Base-by-base conservation (phyloP, 1,284 basidiomycete species). In the Microbotryum silenes-acaulis region DNA sequence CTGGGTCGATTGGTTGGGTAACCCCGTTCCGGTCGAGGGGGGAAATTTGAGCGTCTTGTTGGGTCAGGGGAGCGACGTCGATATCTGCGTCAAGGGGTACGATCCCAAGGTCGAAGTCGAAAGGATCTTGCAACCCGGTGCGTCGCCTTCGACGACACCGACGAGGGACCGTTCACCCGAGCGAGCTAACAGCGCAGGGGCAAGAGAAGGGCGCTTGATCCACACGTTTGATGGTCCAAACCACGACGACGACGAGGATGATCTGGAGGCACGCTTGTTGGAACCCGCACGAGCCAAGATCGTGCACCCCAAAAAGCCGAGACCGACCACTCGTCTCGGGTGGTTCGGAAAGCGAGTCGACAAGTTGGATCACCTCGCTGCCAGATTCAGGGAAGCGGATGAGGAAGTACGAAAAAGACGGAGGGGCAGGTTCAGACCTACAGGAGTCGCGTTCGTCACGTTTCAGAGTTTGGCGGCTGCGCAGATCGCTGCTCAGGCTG, bases 401-500 rank as follows among this genome's bases (percentile, higher is more conserved):
- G 88, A 90, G 48, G 78, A 82, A 14, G 88, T 78, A 74, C 82
- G 81, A 71, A 81, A 82, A 71, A 77, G 88, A 55, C 77, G 81
- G 56, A 76, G 77, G 14, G 85, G 85, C 8, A 86, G 83, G 70
- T 93, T 90, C 27, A 85, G 82, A 66, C 81, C 89, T 1, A 88
- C 88, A 0, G 84, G 87, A 61, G 83, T 85, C 9, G 94, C 91
- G 0, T 98, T 97, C 73, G 89, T 97, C n/a, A 97, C 94, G 0
- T 97, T 98, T 70, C 89, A 94, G 75, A 88, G 89, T 72, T 91
- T 93, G 81, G 88, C 89, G 3, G 86, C 86, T 71, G 90, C 92
- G 85, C 93, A 98, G 86, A 86, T 89, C 50, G 91, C 91, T 1
- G 81, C 88, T 4, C 94, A 97, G 75, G 82, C 86, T 0, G 88